Evolutionary conservation across 495 filamentous ascomycete species (phyloP).

Genomic region (Neurospora discreta): DNA sequence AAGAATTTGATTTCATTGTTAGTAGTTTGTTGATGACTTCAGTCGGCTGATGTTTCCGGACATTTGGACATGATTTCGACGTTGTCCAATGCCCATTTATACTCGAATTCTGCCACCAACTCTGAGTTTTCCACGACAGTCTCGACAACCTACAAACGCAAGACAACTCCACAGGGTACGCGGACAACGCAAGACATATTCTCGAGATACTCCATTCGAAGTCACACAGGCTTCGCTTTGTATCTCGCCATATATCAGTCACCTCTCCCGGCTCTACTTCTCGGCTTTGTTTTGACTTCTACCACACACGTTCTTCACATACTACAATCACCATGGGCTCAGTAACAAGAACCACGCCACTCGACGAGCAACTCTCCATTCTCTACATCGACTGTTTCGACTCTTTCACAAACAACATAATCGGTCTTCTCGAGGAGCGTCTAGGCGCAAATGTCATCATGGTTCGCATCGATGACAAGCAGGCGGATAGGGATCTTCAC

Average conservation of each 20-base stretch:
- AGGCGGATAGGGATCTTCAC: neutral
- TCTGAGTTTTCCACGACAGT: neutral
- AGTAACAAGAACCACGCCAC: neutral
- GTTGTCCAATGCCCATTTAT: neutral
- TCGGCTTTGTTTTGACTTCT: neutral
- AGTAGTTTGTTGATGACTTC: neutral
- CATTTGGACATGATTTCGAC: neutral
- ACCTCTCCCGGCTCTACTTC: neutral
- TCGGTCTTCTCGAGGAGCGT: neutral
- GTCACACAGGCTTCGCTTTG: neutral
- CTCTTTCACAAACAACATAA: neutral
- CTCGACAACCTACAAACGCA: neutral
- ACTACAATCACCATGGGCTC: neutral
- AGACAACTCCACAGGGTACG: neutral
- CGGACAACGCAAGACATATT: neutral
- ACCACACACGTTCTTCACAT: neutral
- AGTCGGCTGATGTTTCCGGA: neutral
- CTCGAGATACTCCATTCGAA: neutral
- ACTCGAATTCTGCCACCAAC: neutral
- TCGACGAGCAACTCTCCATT: neutral
- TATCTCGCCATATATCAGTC: neutral
- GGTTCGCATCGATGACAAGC: neutral
- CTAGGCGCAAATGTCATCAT: neutral
- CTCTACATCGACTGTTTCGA: neutral
- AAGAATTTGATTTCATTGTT: neutral